Conservation (phyloP, 1,284 basidiomycete genomes). For the Tilletia horrida region DNA sequence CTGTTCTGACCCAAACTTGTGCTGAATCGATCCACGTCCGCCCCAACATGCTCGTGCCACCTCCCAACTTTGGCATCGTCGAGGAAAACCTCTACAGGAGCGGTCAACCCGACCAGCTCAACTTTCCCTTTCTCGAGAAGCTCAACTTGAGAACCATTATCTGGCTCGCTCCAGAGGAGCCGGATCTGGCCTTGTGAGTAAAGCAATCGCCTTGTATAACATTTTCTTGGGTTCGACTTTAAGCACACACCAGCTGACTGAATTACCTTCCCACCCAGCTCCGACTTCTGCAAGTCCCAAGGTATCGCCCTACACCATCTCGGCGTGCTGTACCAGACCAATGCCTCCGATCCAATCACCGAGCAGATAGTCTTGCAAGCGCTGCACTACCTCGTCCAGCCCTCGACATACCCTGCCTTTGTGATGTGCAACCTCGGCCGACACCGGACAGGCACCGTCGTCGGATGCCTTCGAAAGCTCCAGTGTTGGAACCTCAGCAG, state of each 20-base stretch:
- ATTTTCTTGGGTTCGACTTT: too few relatives aligned
- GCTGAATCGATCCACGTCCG: neutral
- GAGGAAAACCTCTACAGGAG: constrained; percentile 61
- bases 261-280: constrained; percentile 23
- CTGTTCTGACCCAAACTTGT: too few relatives aligned
- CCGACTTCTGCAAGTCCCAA: constrained; percentile 49
- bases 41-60: constrained; percentile 57
- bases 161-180: constrained; percentile 62
- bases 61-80: constrained; percentile 60
- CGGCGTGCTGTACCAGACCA: constrained; percentile 56
- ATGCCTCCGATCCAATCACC: constrained; percentile 57
- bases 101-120: constrained; percentile 61
- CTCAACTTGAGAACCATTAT: constrained; percentile 59
- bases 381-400: constrained; percentile 59
- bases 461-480: constrained; percentile 58
- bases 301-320: constrained; percentile 56
- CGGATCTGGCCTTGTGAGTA: constrained; percentile 58
- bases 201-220: neutral
- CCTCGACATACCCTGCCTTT: constrained; percentile 58
- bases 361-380: constrained; percentile 61
- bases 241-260: neutral
- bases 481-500: constrained; percentile 60
- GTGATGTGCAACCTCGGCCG: constrained; percentile 62
- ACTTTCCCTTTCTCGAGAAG: constrained; percentile 61
- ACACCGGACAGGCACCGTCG: constrained; percentile 60